Conservation (phyloP, 148 eudicot species). For the Persicaria tinctoria region DNA sequence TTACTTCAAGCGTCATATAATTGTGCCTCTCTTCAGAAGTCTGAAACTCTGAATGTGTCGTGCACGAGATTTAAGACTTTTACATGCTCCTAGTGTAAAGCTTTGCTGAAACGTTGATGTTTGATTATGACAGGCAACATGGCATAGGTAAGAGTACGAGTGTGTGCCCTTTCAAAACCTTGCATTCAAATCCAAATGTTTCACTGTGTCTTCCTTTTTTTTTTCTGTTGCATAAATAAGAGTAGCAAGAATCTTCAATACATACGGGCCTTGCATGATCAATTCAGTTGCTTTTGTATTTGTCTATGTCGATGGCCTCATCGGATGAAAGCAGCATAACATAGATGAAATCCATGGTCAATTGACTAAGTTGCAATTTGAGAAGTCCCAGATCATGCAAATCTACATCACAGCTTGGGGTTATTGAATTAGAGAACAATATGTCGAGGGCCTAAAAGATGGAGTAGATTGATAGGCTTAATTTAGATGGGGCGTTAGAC, state of each 20-base stretch:
- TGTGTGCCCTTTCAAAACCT: not conserved
- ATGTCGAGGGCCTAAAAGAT: too few species aligned
- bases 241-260: conserved; percentile 97
- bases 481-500: too few species aligned
- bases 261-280: conserved; percentile 74
- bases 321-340: conserved; percentile 25
- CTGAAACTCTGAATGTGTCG: not conserved
- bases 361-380: too few species aligned
- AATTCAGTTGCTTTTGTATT: not conserved
- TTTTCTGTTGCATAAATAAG: conserved; percentile 58
- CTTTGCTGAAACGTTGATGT: too few species aligned
- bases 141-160: conserved; percentile 53
- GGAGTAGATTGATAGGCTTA: too few species aligned
- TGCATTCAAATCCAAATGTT: not conserved
- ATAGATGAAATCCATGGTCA: too few species aligned
- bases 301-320: conserved; percentile 89
- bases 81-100: conserved; percentile 74
- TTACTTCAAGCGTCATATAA: not conserved
- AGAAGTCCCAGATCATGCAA: too few species aligned
- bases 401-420: too few species aligned
- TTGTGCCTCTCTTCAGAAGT: not conserved
- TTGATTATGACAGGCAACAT: conserved; percentile 47
- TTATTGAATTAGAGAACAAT: too few species aligned
- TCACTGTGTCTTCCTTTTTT: not conserved
- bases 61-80: conserved; percentile 24